Percentiles rank a stretch among this genome's conserved stretches.
phyloP scores from a whole-genome alignment of 441 rosid species.

The Macaranga tanarius region DNA sequence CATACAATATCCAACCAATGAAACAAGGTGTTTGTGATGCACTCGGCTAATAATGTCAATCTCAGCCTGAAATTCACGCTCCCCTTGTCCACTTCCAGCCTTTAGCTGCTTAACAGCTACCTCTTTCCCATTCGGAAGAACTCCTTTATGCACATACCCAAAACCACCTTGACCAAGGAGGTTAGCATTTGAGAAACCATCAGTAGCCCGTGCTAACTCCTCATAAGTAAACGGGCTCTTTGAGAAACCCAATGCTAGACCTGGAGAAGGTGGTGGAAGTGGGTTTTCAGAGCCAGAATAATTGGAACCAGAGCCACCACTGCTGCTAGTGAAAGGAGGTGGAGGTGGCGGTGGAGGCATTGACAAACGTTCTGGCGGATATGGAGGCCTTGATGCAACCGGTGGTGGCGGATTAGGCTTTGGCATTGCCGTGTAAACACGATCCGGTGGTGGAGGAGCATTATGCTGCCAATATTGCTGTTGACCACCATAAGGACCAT shows the following conservation, averaged over 20 bases:
- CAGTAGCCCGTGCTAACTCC: conserved; percentile 82
- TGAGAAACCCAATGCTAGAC: conserved; percentile 65
- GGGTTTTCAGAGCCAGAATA: conserved; percentile 68
- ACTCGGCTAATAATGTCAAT: conserved; percentile 96
- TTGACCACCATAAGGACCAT: conserved; percentile 53
- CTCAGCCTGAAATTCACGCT: conserved; percentile 96
- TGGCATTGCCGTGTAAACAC: conserved; percentile 29
- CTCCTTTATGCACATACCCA: conserved; percentile 91
- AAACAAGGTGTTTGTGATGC: conserved; percentile 94
- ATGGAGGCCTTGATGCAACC: conserved; percentile 42
- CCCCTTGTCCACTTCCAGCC: conserved; percentile 97
- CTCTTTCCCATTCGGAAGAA: conserved; percentile 93
- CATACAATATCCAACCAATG: conserved; percentile 91
- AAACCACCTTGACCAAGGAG: conserved; percentile 98
- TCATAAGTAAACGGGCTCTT: conserved; percentile 84
- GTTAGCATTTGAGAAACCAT: conserved; percentile 88
- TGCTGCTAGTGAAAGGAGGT: conserved; percentile 66
- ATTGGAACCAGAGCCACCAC: conserved; percentile 79
- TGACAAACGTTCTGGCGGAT: conserved; percentile 36
- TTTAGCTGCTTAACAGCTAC: conserved; percentile 91
- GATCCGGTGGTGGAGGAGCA: conserved; percentile 53
- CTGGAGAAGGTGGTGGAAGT: conserved; percentile 81
- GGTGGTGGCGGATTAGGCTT: conserved; percentile 59
- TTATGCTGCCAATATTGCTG: conserved; percentile 70
- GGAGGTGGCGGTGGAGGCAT: conserved; percentile 57